phyloP scores from a whole-genome alignment of 495 filamentous ascomycete genomes.

The Aspergillus baeticus region DNA sequence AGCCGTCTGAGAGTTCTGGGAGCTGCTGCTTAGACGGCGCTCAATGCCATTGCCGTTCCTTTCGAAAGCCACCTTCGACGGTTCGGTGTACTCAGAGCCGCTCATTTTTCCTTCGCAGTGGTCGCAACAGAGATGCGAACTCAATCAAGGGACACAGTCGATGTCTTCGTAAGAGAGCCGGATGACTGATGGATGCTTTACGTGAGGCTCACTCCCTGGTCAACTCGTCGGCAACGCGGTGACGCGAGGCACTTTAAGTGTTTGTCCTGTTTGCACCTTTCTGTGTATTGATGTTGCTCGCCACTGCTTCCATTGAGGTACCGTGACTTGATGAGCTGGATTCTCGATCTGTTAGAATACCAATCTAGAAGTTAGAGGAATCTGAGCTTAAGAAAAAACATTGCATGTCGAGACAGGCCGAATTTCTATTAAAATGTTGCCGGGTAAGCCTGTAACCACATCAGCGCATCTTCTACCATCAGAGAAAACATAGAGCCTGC shows the following conservation, averaged over 20 bases:
- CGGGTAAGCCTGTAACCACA: too few relatives aligned
- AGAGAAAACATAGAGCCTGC: too few relatives aligned
- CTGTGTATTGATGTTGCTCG: background rate
- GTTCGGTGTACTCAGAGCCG: conserved; percentile 1
- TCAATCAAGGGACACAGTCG: background rate
- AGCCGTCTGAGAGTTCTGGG: conserved; percentile 80
- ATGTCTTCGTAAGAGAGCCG: background rate
- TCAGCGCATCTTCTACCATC: too few relatives aligned
- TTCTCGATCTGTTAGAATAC: too few relatives aligned
- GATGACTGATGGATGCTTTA: background rate
- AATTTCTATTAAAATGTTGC: too few relatives aligned
- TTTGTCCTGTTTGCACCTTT: conserved; percentile 22
- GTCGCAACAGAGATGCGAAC: background rate
- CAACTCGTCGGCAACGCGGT: conserved; percentile 4
- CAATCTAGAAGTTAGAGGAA: too few relatives aligned
- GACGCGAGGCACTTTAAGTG: conserved; percentile 18
- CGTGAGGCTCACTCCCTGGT: background rate
- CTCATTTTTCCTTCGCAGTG: conserved; percentile 3
- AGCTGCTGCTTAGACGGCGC: conserved; percentile 55
- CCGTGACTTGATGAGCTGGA: too few relatives aligned
- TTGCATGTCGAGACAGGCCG: too few relatives aligned
- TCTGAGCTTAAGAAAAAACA: too few relatives aligned
- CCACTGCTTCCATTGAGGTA: too few relatives aligned
- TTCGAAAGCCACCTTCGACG: conserved; percentile 8
- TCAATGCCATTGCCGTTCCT: conserved; percentile 15